These are phyloP conservation scores for Aurantiochytrium sp. DNA, from an alignment of 108 stramenopile genomes.

Conservation along the genomic window DNA sequence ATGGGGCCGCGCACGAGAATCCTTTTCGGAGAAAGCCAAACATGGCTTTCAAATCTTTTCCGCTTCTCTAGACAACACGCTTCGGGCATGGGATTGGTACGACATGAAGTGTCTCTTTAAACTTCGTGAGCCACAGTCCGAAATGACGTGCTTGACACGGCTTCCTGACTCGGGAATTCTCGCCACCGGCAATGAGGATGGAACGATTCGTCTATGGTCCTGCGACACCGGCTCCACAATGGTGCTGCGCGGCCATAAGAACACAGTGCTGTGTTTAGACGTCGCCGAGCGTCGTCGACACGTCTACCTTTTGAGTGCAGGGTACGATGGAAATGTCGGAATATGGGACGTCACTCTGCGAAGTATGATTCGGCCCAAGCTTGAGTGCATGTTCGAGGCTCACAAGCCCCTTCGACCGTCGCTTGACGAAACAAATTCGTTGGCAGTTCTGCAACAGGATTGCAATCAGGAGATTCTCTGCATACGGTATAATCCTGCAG, in stretches of 20 bases:
- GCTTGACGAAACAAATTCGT: neutral
- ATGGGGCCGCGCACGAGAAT: neutral
- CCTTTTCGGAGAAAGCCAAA: too few relatives aligned
- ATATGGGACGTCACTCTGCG: neutral
- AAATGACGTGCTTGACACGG: neutral
- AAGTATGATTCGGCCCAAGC: neutral
- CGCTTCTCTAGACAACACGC: neutral
- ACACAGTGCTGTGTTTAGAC: neutral
- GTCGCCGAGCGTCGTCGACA: neutral
- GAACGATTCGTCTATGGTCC: neutral
- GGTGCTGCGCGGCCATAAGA: neutral
- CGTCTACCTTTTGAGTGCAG: neutral
- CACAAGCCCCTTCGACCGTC: neutral
- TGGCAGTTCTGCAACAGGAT: neutral
- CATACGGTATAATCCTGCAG: neutral
- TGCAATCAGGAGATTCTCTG: neutral
- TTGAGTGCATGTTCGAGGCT: neutral
- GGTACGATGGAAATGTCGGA: neutral
- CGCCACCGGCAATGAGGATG: slow-evolving; percentile 4
- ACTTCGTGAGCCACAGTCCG: neutral
- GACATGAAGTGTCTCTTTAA: neutral
- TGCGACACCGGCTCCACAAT: slow-evolving; percentile 10
- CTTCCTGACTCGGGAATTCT: neutral
- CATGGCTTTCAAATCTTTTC: neutral
- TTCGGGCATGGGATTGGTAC: neutral